Evolutionary conservation across 1,284 basidiomycete species (phyloP).

Genomic region (Sphagnurus paluster): DNA sequence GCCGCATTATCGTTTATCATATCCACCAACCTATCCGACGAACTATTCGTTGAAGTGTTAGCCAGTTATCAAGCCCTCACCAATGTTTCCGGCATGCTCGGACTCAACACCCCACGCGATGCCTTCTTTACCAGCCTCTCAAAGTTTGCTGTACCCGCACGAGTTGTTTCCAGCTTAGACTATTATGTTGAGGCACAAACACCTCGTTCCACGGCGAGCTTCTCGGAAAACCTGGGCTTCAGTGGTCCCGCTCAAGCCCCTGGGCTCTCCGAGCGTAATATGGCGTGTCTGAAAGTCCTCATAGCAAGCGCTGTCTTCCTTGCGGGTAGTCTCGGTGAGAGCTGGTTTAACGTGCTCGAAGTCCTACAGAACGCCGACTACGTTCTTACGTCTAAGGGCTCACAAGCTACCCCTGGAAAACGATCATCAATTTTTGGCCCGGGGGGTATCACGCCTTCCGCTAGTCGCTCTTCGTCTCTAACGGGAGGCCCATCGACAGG

Average conservation of each 20-base stretch:
- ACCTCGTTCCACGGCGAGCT: slow-evolving; percentile 59
- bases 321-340: slow-evolving; percentile 80
- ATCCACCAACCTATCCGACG: slow-evolving; percentile 85
- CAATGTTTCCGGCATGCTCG: slow-evolving; percentile 88
- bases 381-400: slow-evolving; percentile 68
- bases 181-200: slow-evolving; percentile 67
- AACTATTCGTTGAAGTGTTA: slow-evolving; percentile 84
- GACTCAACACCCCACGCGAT: slow-evolving; percentile 85
- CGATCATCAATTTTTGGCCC: slow-evolving; percentile 35
- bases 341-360: slow-evolving; percentile 92
- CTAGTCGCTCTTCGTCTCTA: slow-evolving; percentile 38
- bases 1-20: slow-evolving; percentile 89
- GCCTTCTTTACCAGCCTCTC: slow-evolving; percentile 88
- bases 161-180: slow-evolving; percentile 84
- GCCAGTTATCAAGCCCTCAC: slow-evolving; percentile 83
- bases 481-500: slow-evolving; percentile 21
- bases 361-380: slow-evolving; percentile 92
- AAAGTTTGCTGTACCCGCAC: slow-evolving; percentile 85
- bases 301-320: slow-evolving; percentile 81
- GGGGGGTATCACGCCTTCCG: slow-evolving; percentile 26
- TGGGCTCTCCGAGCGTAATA: slow-evolving; percentile 83
- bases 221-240: slow-evolving; percentile 74
- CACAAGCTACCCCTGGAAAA: slow-evolving; percentile 27
- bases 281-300: slow-evolving; percentile 87
- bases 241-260: slow-evolving; percentile 58